phyloP scores from a whole-genome alignment of 140 eudicot species.

The Ambrosia hybrid region DNA sequence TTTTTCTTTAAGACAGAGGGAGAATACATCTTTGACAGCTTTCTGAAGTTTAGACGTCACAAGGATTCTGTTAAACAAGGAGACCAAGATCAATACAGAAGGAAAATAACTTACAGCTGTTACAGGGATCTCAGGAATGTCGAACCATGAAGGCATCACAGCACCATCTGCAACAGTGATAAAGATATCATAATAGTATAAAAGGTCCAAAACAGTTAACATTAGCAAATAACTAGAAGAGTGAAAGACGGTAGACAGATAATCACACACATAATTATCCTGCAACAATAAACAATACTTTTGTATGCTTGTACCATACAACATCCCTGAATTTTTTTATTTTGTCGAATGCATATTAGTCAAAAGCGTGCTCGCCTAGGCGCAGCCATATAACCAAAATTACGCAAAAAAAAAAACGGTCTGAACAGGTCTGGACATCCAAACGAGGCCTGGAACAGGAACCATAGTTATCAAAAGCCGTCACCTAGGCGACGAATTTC shows the following conservation, averaged over 20 bases:
- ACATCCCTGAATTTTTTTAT: neutral
- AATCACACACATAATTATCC: neutral
- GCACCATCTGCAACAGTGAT: constrained; percentile 66
- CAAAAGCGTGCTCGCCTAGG: too few relatives aligned
- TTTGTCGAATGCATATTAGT: neutral
- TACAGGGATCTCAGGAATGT: constrained; percentile 79
- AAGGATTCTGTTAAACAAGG: neutral
- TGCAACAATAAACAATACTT: neutral
- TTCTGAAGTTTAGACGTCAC: neutral
- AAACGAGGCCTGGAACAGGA: too few relatives aligned
- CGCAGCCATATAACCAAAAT: too few relatives aligned
- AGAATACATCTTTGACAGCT: neutral
- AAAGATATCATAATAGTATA: constrained; percentile 16
- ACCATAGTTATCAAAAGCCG: too few relatives aligned
- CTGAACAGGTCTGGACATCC: too few relatives aligned
- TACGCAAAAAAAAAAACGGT: too few relatives aligned
- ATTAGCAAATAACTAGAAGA: neutral
- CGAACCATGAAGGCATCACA: constrained; percentile 98
- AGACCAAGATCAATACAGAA: constrained; percentile 9
- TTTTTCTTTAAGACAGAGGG: too few relatives aligned
- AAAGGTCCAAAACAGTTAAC: neutral
- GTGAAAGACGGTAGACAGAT: neutral
- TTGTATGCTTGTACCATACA: neutral
- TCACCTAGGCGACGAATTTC: too few relatives aligned
- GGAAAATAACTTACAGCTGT: constrained; percentile 63